Evolutionary conservation across 345 rosid genomes (phyloP), one percentile per base, ranked within the genome.

Genomic region (Pistacia atlantica): DNA sequence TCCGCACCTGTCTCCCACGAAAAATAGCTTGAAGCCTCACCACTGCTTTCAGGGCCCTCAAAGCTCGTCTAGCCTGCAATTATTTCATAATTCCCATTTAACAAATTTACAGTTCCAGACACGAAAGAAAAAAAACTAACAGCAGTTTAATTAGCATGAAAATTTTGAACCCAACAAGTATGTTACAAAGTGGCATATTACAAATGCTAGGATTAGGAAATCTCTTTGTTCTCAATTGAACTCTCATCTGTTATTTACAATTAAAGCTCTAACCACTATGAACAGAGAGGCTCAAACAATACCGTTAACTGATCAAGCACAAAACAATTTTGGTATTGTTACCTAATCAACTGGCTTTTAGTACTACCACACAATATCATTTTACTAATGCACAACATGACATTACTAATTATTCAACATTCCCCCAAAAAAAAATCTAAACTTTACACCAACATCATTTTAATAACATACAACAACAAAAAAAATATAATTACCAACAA

Each of bases 1-100:
- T 94, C 63, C 98, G 79, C 56, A 96, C 98, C 70, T 90, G 87
- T 64, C 93, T 77, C 3, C 97, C 98, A 2, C 95, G 91, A 75
- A 94, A 91, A 72, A 96, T 83, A 5, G 98, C 97, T 77, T 96
- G 98, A 78, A 96, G 84, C 79, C 99, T 92, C 78, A 96, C 98
- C 49, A 93, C 86, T 51, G 97, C 97, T 80, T 78, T 94, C 86
- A 92, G 78, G 61, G 97, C 98, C 84, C 97, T 88, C 78, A 89
- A 77, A 13, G 97, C 97, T 74, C 84, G 78, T 77, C 95, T 91
- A 75, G 97, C 97, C 98, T 95, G 82, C 54, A 63, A 54, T n/a
- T 58, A 71, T 80, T 65, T 58, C 28, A 77, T 35, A 16, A 59
- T 22, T 35, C 45, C 65, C 25, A 51, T 3, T 1, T 18, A 25